phyloP scores from a whole-genome alignment of 164 flowering plant species.

The Stephania japonica region DNA sequence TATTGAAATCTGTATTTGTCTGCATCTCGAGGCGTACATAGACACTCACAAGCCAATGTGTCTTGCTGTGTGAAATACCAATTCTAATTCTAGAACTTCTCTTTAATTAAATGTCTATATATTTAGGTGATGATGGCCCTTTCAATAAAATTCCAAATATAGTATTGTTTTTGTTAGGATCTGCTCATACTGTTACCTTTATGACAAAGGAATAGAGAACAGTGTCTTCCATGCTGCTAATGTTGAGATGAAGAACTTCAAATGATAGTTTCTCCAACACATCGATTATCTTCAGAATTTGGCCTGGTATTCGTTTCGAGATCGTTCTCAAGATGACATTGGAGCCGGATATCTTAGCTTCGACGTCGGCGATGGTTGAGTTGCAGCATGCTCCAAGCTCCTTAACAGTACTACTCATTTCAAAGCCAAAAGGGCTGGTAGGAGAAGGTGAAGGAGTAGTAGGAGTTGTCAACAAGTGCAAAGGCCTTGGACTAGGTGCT shows the following conservation, averaged over 20 bases:
- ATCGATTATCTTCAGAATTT: constrained; percentile 52
- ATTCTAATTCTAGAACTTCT: too few species aligned
- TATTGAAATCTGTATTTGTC: too few species aligned
- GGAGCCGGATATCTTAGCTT: constrained; percentile 81
- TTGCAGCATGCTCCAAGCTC: constrained; percentile 77
- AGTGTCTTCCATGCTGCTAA: constrained; percentile 94
- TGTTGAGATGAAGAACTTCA: constrained; percentile 77
- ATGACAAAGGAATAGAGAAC: constrained; percentile 74
- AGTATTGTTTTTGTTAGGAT: neutral
- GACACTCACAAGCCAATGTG: too few species aligned
- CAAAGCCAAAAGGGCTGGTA: constrained; percentile 21
- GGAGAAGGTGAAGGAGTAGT: constrained; percentile 14
- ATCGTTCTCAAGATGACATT: constrained; percentile 67
- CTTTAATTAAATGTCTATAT: too few species aligned
- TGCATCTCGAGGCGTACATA: too few species aligned
- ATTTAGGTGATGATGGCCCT: too few species aligned
- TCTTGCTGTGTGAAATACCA: too few species aligned
- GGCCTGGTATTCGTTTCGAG: constrained; percentile 56
- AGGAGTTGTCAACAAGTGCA: constrained; percentile 7
- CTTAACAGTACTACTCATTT: constrained; percentile 16
- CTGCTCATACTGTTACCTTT: constrained; percentile 66
- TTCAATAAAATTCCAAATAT: too few species aligned
- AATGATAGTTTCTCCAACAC: constrained; percentile 59
- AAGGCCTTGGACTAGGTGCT: constrained; percentile 52
- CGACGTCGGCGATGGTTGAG: constrained; percentile 76